Percentiles rank a stretch among this genome's conserved stretches.
phyloP scores from a whole-genome alignment of 495 filamentous ascomycete genomes.

The Podospora comata region DNA sequence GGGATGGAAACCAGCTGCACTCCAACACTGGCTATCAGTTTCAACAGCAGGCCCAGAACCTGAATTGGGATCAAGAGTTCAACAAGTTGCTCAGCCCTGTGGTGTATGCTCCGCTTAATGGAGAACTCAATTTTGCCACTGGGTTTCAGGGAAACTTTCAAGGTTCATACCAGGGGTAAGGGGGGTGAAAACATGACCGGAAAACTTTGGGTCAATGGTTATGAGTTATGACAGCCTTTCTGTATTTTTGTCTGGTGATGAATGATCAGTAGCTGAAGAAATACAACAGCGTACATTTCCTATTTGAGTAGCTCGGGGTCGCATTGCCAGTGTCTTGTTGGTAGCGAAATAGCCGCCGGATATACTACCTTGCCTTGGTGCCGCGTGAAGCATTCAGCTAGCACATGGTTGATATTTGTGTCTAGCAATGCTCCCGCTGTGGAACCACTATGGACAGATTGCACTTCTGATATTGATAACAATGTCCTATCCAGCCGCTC shows the following conservation, averaged over 20 bases:
- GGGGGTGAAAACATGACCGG: neutral
- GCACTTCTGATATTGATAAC: neutral
- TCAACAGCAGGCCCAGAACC: neutral
- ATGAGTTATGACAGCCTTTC: neutral
- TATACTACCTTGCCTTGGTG: neutral
- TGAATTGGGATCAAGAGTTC: slow-evolving; percentile 18
- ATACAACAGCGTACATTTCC: neutral
- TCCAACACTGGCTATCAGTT: neutral
- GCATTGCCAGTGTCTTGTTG: neutral
- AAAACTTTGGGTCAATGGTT: neutral
- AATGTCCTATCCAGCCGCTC: neutral
- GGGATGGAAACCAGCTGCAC: neutral
- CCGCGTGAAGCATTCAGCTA: neutral
- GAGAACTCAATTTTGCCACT: neutral
- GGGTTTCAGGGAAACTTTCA: neutral
- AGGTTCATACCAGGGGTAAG: neutral
- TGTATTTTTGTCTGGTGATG: neutral
- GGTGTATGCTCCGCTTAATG: slow-evolving; percentile 1
- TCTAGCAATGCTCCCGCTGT: neutral
- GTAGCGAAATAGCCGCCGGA: slow-evolving; percentile 4
- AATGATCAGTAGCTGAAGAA: neutral
- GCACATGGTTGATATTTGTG: neutral
- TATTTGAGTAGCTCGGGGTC: slow-evolving; percentile 2
- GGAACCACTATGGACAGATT: slow-evolving; percentile 11
- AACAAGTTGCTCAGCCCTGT: slow-evolving; percentile 12